Evolutionary conservation across 768 basidiomycete species (phyloP).

Genomic region (Favolaschia claudopus): DNA sequence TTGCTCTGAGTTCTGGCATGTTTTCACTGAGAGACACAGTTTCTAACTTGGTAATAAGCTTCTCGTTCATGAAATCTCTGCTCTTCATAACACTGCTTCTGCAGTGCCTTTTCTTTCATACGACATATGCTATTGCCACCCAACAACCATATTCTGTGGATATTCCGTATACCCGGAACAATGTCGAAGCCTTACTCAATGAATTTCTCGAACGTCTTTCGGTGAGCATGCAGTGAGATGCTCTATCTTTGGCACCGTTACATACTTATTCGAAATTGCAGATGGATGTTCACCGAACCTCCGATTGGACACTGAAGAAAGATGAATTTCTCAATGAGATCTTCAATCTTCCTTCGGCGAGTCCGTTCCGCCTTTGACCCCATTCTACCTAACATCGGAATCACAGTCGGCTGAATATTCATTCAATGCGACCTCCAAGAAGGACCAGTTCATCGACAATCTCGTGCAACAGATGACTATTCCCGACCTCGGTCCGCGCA

Average conservation of each 20-base stretch:
- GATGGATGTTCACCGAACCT: conserved; percentile 2
- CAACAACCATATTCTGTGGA: neutral
- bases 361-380: neutral
- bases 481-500: conserved; percentile 25
- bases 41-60: too few species aligned
- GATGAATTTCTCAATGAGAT: conserved; percentile 20
- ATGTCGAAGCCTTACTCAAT: conserved; percentile 21
- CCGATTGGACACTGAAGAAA: conserved; percentile 7
- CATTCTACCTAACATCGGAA: neutral
- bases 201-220: conserved; percentile 19
- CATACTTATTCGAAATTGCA: neutral
- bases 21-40: too few species aligned
- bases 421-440: neutral
- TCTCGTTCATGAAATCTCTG: too few species aligned
- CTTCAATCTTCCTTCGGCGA: conserved; percentile 9
- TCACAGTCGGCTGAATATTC: conserved; percentile 3
- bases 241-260: neutral
- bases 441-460: conserved; percentile 22
- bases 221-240: neutral
- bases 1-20: too few species aligned
- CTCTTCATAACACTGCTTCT: too few species aligned
- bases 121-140: too few species aligned
- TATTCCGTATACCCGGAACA: too few species aligned
- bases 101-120: too few species aligned
- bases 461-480: conserved; percentile 26